Base-by-base conservation (phyloP, 129 eudicot species). In the Deinandra increscens region DNA sequence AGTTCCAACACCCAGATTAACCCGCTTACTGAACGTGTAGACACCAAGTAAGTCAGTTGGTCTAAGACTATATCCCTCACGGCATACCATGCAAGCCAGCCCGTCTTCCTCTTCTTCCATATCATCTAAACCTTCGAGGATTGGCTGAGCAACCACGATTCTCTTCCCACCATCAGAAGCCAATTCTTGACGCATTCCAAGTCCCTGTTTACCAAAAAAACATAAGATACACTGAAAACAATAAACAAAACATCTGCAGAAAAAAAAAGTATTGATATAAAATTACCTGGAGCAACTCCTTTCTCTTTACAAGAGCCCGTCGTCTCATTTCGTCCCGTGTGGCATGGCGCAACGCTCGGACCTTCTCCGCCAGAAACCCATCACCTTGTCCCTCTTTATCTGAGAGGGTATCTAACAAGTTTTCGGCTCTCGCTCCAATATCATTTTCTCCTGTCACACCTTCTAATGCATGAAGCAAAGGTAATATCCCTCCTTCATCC, bases 101-200 rank as follows among this genome's bases (percentile, higher is more conserved):
- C 97, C 99, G 15, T 89, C 99, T 82, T 89, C 97, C 78, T 93
- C 98, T 63, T 93, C 98, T 81, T 93, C 95, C 75, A 93, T 87
- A 43, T 93, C 99, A 69, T 93, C 99, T 74, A 93, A 78, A 49
- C 99, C 99, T 80, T 93, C 99, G 20, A 93, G 90, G 72, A 62
- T 76, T 17, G 99, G 99, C 68, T 78, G 91, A 33, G 96, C 51
- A 60, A 93, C 95, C 64, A 93, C 87, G 4, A 93, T 93, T 11
- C 97, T 80, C 72, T 89, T 96, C 45, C 99, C 97, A 67, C 97
- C 99, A 78, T 89, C 95, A 9, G 95, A 86, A 62, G 91, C 75
- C 66, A 84, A 31, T 78, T 92, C 31, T 78, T 84, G 90, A 50
- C 84, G 87, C 95, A 87, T 85, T 19, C 99, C 99, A 55, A 93